Evolutionary conservation across 192 early-diverging fungal species (phyloP), one percentile per base, ranked within the genome.

Genomic region (Backusella macrospora): DNA sequence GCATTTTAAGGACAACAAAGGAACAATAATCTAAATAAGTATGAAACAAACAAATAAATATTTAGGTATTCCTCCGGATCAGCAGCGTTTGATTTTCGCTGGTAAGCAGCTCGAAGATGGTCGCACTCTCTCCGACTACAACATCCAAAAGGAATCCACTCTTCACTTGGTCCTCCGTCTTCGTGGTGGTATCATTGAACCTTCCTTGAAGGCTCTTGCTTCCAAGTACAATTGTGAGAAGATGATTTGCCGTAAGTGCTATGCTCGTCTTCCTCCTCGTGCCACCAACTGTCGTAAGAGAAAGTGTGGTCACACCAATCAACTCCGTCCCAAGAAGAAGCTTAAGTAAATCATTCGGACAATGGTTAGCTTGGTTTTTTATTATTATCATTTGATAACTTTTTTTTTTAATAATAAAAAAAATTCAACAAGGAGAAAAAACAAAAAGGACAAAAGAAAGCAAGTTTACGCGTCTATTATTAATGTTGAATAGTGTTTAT

Each of bases 261-360:
- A 99, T 88, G 98, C 98, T 78, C 95, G 97, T 84, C 93, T 99
- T 75, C 98, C 98, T 68, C 95, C 95, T 72, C 94, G 97, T 86
- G 98, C 98, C 77, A 98, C 96, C 86, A 99, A 99, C 94, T 99
- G 98, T 91, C 92, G 98, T 80, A 99, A 99, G 96, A 97, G 95
- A 92, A 99, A 99, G 95, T 99, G 97, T 84, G 96, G 98, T 75
- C 96, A 97, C 92, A 90, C 92, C 86, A 97, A 95, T 92, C 97
- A 99, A 89, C 93, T 99, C 83, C 96, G 94, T 88, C 91, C 92
- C 89, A 99, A 99, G 95, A 98, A 98, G 94, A 98, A 98, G 92
- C 86, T 95, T 15, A 78, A 63, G 43, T 69, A 73, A 44, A 73
- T 21, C 5, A 70, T 15, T 69, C 46, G 46, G 4, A 59, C 21